Base-by-base conservation (phyloP, 805 yeast species). In the Pichia heedii region DNA sequence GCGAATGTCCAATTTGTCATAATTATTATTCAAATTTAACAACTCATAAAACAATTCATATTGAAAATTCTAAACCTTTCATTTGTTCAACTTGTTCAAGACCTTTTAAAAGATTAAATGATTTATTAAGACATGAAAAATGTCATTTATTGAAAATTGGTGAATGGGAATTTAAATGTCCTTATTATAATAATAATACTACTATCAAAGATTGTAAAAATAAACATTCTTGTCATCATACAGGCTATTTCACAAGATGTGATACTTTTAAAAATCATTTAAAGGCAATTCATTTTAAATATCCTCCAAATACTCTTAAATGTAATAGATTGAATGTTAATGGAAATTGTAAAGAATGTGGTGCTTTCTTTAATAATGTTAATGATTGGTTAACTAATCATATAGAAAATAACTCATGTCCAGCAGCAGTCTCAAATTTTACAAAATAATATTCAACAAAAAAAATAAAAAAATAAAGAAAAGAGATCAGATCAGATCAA, bases 211-310 rank as follows among this genome's bases (percentile, higher is more conserved):
- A 26, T 11, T 18, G 20, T 37, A 18, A 18, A 20, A 20, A 44
- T 19, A 36, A 30, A n/a, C 33, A 52, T 50, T 37, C 46, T 29
- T 87, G 96, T 58, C 97, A 88, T 58, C 75, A 76, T 43, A 77
- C 86, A 8, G 97, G 97, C 5, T 79, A 84, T 26, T 88, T 88
- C 55, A 79, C 88, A 12, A 71, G 97, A 40, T 84, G 96, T 59
- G 97, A 88, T 58, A 88, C 97, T 5, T 88, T 77, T 65, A 88
- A 88, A 57, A 88, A 88, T 63, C 97, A 88, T 63, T 68, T 88
- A 48, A 85, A 84, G 60, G 94, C 96, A 2, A 72, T 88, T 48
- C 97, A 88, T 58, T 88, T 88, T 60, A 82, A 77, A 50, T 88
- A 88, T 61, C 96, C 96, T 5, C 73, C 74, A 33, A 95, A 95